A percentile compares a stretch with the other conserved stretches of the same genome.
These are phyloP conservation scores for Ceratopteris richardii DNA, from an alignment of 75 land plant species.

Conservation along the genomic window DNA sequence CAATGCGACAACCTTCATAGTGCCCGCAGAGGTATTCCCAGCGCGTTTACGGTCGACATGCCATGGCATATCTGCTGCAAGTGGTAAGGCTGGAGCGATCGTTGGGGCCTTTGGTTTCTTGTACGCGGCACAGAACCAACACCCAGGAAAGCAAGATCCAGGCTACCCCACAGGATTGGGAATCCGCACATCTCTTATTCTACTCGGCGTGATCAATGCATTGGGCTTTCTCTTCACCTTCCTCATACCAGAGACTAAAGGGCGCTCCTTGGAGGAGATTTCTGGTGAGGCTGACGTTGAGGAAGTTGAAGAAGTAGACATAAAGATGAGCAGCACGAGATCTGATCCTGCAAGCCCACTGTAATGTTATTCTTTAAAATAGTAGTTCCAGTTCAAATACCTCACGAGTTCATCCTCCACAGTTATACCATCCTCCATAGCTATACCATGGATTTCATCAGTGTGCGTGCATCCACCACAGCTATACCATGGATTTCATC, in stretches of 20 bases:
- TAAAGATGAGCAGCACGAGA: no score
- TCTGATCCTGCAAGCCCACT: no score
- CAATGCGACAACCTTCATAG: slow-evolving; percentile 32
- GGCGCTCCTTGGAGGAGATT: slow-evolving; percentile 59
- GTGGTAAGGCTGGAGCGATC: slow-evolving; percentile 63
- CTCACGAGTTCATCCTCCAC: no score
- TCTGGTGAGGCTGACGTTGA: slow-evolving; percentile 42
- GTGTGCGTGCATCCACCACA: no score
- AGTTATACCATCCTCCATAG: no score
- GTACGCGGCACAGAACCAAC: slow-evolving; percentile 53
- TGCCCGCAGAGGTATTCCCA: slow-evolving; percentile 35
- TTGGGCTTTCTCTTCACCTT: slow-evolving; percentile 42
- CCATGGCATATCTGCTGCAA: no score
- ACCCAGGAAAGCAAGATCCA: slow-evolving; percentile 20
- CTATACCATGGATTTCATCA: no score
- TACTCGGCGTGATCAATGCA: slow-evolving; percentile 39
- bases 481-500: no score
- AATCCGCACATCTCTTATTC: slow-evolving; percentile 38
- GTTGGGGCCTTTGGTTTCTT: slow-evolving; percentile 73
- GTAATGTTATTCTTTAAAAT: no score
- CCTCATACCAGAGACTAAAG: slow-evolving; percentile 48
- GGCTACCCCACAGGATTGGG: slow-evolving; percentile 71
- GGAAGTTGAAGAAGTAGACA: slow-evolving; percentile 10
- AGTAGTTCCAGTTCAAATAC: no score
- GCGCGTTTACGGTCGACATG: slow-evolving; percentile 29